Conservation (phyloP, 208 protist genomes). For the Crithidia acanthocephali region DNA sequence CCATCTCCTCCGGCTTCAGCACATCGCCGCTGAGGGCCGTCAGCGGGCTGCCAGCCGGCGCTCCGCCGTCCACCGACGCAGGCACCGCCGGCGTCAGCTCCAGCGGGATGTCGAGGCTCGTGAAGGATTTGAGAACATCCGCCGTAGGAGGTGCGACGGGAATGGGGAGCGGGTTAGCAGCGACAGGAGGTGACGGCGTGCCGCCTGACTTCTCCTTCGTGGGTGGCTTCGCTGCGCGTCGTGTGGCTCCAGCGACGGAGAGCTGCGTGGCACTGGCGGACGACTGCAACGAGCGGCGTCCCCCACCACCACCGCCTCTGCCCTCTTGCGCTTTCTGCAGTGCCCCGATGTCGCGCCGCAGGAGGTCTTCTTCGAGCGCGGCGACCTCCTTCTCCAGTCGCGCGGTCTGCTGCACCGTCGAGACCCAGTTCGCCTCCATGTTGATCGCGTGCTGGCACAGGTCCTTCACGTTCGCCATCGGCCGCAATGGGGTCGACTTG, state of each 20-base stretch:
- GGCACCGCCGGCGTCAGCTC: constrained; percentile 21
- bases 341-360: constrained; percentile 22
- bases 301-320: neutral
- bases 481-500: constrained; percentile 42
- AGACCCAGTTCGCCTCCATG: constrained; percentile 86
- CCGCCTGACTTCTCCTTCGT: constrained; percentile 1
- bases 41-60: constrained; percentile 7
- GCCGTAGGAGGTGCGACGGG: neutral
- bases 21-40: constrained; percentile 29
- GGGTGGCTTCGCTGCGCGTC: neutral
- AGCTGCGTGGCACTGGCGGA: neutral
- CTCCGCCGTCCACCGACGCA: neutral
- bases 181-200: neutral
- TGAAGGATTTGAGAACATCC: constrained; percentile 5
- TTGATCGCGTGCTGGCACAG: constrained; percentile 66
- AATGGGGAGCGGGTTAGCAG: too few relatives aligned
- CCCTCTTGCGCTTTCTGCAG: constrained; percentile 19
- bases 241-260: neutral
- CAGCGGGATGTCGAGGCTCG: constrained; percentile 21
- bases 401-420: constrained; percentile 59
- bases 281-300: neutral
- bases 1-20: constrained; percentile 75
- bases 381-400: constrained; percentile 63
- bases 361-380: constrained; percentile 54
- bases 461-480: constrained; percentile 64